Evolutionary conservation across 164 flowering plant species (phyloP).

Genomic region (Houttuynia cordata): DNA sequence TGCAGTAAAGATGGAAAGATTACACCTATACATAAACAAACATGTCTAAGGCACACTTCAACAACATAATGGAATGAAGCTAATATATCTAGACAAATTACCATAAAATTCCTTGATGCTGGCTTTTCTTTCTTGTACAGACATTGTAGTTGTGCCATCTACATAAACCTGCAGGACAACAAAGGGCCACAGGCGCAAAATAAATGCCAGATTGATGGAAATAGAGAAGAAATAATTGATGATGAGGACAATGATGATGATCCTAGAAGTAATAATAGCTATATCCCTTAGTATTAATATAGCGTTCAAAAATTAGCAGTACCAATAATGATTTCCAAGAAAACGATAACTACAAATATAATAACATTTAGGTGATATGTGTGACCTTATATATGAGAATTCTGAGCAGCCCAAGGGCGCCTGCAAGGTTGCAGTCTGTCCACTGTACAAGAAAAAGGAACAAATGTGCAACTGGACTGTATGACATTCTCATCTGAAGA

Average conservation of each 20-base stretch:
- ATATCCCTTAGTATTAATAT: not conserved
- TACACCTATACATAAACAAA: conserved; percentile 37
- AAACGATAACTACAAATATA: not conserved
- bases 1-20: conserved; percentile 82
- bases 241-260: not conserved
- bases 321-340: not conserved
- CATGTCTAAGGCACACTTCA: not conserved
- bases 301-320: not conserved
- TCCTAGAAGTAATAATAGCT: too few relatives aligned
- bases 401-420: conserved; percentile 69
- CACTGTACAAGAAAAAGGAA: conserved; percentile 87
- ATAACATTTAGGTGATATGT: not conserved
- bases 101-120: conserved; percentile 73
- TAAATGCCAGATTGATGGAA: not conserved
- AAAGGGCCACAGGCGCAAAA: not conserved
- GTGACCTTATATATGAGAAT: conserved; percentile 59
- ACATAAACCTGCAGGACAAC: conserved; percentile 40
- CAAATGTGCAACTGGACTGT: conserved; percentile 81
- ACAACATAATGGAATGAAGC: not conserved
- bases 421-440: conserved; percentile 87
- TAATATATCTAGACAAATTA: conserved; percentile 7
- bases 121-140: conserved; percentile 66
- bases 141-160: conserved; percentile 72
- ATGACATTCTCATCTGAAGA: conserved; percentile 89
- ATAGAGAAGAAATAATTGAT: not conserved